Conservation (phyloP, 768 basidiomycete genomes). For the Asterophora lycoperdoides region DNA sequence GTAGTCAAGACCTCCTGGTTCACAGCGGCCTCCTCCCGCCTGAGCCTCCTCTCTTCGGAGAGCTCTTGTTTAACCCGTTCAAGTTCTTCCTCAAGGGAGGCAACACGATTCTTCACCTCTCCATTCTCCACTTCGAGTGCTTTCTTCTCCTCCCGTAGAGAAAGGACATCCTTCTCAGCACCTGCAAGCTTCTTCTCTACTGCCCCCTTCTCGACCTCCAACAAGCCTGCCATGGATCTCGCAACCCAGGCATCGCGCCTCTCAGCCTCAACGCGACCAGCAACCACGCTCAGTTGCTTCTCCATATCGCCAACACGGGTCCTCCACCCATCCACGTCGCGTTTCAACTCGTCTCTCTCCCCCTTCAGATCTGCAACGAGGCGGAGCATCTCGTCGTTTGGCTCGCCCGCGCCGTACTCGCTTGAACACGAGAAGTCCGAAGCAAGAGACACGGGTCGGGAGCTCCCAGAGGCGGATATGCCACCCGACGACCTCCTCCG, state of each 20-base stretch:
- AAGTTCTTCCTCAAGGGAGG: constrained; percentile 50
- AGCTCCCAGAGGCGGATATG: constrained; percentile 33
- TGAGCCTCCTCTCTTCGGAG: constrained; percentile 22
- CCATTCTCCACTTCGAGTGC: constrained; percentile 33
- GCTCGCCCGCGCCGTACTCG: constrained; percentile 35
- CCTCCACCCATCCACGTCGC: constrained; percentile 87
- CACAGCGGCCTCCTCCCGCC: constrained; percentile 9
- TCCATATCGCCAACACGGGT: constrained; percentile 73
- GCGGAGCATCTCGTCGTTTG: constrained; percentile 74
- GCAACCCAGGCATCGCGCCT: constrained; percentile 81
- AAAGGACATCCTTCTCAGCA: constrained; percentile 28
- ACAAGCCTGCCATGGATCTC: constrained; percentile 60
- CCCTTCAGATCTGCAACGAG: constrained; percentile 76
- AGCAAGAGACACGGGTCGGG: constrained; percentile 47
- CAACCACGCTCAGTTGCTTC: constrained; percentile 59
- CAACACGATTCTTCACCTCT: constrained; percentile 28
- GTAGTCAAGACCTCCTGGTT: constrained; percentile 39
- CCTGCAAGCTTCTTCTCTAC: constrained; percentile 46
- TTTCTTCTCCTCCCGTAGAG: constrained; percentile 27
- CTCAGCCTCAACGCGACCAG: constrained; percentile 70
- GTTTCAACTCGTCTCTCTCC: constrained; percentile 85
- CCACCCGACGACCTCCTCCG: constrained; percentile 33
- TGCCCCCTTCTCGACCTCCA: constrained; percentile 64
- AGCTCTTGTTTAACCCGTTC: constrained; percentile 31
- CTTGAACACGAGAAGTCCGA: constrained; percentile 39